Evolutionary conservation across 495 filamentous ascomycete genomes (phyloP), one percentile per base, ranked within the genome.

Genomic region (Annulohypoxylon bovei): DNA sequence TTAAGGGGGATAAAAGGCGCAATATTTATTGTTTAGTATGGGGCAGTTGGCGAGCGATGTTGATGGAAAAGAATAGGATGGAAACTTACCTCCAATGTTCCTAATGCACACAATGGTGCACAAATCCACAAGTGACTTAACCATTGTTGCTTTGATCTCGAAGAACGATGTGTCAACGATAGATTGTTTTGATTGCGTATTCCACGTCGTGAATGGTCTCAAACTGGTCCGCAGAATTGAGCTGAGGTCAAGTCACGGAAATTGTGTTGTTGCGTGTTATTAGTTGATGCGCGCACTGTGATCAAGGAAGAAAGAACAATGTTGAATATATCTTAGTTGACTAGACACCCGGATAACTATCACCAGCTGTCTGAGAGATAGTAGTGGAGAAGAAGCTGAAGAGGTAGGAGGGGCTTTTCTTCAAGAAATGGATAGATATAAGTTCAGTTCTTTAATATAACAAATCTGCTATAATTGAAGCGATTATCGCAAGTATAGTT

Each of bases 101-200:
- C 68, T 67, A 5, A 78, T 30, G 37, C 75, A 78, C 35, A 78
- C 70, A 2, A 52, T 44, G 8, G 74, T 65, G 65, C 76, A 78
- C 30, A 79, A 63, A 0, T 82, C 78, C 25, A 75, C 67, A 0
- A 84, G 73, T 42, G 81, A 73, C 40, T 76, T 78, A 22, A 80
- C 69, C 72, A 76, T 76, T 60, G 42, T 75, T 4, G 9, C 11
- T 53, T 42, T 6, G 23, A 58, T 16, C 16, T 7, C 14, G 16
- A 18, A 18, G 6, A 28, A 58, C 40, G 50, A 64, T 59, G 1
- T 16, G 27, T 12, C 11, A 53, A 42, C 12, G 27, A 23, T 37
- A n/a, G 33, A 27, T 22, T 50, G n/a, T 37, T 37, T 2, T 32
- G 4, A 22, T 18, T 7, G 44, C 18, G 35, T 11, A 9, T 11